Percentiles rank a stretch among this genome's conserved stretches.
phyloP scores from a whole-genome alignment of 345 rosid genomes.

The Streptanthus diversifolius region DNA sequence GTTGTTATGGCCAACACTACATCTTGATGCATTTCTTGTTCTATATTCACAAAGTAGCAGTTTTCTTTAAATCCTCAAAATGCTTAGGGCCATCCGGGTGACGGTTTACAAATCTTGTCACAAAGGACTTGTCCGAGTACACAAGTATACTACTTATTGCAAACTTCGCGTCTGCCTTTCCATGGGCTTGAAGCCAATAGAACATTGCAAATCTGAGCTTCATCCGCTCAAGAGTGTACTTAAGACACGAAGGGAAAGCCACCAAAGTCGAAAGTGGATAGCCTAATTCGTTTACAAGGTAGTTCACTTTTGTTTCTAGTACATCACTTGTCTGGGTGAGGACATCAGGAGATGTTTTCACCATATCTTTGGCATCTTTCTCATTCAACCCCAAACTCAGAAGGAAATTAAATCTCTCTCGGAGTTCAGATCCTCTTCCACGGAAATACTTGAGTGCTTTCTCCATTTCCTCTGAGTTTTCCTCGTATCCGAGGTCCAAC shows the following conservation, averaged over 20 bases:
- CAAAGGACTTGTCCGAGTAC: conserved; percentile 41
- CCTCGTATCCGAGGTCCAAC: conserved; percentile 48
- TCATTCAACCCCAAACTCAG: conserved; percentile 53
- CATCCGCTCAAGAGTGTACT: conserved; percentile 46
- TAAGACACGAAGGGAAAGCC: conserved; percentile 57
- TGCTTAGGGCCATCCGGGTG: conserved; percentile 58
- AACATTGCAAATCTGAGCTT: conserved; percentile 61
- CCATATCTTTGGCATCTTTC: conserved; percentile 53
- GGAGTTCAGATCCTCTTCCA: conserved; percentile 58
- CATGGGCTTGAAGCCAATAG: conserved; percentile 58
- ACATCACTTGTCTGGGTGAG: conserved; percentile 48
- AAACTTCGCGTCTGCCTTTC: conserved; percentile 31
- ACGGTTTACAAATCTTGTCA: conserved; percentile 39
- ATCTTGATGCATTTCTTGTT: conserved; percentile 11
- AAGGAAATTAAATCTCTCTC: conserved; percentile 61
- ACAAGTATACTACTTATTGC: conserved; percentile 52
- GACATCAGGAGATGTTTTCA: conserved; percentile 55
- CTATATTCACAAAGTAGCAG: not conserved
- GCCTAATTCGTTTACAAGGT: conserved; percentile 53
- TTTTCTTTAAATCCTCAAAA: conserved; percentile 52
- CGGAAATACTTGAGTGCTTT: conserved; percentile 53
- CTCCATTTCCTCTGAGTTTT: conserved; percentile 41
- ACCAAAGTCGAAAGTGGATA: conserved; percentile 46
- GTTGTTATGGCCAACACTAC: not conserved
- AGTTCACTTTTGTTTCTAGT: conserved; percentile 51